These are phyloP conservation scores for Paecilomyces niveus DNA, from an alignment of 2,329 filamentous ascomycete genomes.

Conservation along the genomic window DNA sequence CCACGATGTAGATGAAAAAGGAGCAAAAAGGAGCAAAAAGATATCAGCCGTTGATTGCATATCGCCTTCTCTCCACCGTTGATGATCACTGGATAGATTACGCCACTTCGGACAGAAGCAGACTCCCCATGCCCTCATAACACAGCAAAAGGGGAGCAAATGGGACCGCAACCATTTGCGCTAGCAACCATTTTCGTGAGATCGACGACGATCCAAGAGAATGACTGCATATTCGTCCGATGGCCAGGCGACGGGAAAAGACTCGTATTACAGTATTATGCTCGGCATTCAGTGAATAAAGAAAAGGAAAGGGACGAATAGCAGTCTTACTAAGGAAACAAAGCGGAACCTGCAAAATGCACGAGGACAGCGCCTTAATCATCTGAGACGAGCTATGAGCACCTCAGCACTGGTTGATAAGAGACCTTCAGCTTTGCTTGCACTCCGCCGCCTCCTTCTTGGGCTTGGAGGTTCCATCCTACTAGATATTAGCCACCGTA, in stretches of 20 bases:
- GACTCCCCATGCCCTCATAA: neutral
- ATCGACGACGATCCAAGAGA: neutral
- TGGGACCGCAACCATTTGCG: neutral
- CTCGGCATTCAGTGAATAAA: slow-evolving; percentile 6
- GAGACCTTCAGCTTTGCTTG: slow-evolving; percentile 72
- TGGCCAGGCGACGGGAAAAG: neutral
- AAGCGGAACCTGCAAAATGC: neutral
- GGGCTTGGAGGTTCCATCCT: slow-evolving; percentile 83
- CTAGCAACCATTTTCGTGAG: neutral
- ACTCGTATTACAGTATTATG: slow-evolving; percentile 7
- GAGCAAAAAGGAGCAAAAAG: neutral
- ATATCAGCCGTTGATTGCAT: neutral
- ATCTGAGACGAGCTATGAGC: slow-evolving; percentile 42
- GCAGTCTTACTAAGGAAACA: slow-evolving; percentile 16
- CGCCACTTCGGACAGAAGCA: neutral
- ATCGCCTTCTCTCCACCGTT: neutral
- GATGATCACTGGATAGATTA: neutral
- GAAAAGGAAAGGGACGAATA: slow-evolving; percentile 14
- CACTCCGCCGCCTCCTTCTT: slow-evolving; percentile 93
- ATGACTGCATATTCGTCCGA: neutral
- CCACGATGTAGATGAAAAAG: neutral
- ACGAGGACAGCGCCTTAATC: slow-evolving; percentile 23
- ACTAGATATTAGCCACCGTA: slow-evolving; percentile 16
- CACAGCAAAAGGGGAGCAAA: neutral
- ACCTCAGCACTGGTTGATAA: slow-evolving; percentile 12